Conservation (phyloP, 371 early-diverging fungal genomes). For the Mortierella sp. region DNA sequence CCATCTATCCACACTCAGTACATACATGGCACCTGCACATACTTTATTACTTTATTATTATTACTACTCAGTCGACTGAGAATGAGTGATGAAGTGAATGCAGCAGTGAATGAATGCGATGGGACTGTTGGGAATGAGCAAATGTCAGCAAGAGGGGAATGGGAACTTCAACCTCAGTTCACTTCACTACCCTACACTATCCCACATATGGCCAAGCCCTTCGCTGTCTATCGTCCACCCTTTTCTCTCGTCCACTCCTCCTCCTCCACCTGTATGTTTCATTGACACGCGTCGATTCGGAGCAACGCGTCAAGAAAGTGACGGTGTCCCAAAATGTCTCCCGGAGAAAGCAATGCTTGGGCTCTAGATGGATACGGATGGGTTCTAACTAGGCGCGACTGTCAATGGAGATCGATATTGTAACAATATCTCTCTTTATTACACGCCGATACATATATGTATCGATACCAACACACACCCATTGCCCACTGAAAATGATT, state of each 20-base stretch:
- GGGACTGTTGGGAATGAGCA: conserved; percentile 5
- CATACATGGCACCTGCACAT: neutral
- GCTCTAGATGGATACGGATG: neutral
- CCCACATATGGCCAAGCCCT: neutral
- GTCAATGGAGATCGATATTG: neutral
- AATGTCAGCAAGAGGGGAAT: neutral
- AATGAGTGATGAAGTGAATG: neutral
- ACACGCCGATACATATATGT: too few species aligned
- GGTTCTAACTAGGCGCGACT: neutral
- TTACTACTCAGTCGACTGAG: neutral
- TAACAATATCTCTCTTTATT: neutral
- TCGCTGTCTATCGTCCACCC: too few species aligned
- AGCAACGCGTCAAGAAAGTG: neutral
- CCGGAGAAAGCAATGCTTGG: neutral
- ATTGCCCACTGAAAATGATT: neutral
- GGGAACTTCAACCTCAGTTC: neutral
- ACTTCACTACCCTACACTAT: neutral
- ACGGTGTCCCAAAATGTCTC: neutral
- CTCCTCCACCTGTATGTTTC: neutral
- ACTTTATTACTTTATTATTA: neutral
- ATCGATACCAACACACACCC: neutral
- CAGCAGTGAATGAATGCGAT: neutral
- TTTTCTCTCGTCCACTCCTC: too few species aligned
- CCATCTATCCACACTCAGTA: neutral
- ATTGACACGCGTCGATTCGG: neutral